Conservation (phyloP, 257 asterid genomes). For the Nicotiana obtusifolia region DNA sequence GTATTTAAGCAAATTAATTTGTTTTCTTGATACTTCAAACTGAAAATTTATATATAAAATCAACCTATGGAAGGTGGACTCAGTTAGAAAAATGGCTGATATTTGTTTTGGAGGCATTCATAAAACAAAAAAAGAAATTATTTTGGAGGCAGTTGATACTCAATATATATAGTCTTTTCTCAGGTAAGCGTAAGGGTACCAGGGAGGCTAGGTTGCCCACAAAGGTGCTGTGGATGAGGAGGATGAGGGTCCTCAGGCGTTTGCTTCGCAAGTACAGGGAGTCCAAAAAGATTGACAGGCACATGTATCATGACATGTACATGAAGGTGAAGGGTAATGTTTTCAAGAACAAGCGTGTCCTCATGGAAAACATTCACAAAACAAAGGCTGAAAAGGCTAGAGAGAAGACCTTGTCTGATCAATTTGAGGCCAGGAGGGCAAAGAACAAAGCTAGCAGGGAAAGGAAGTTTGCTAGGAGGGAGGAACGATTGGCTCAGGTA, state of each 20-base stretch:
- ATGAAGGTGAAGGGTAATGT: constrained; percentile 99
- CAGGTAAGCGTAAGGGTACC: constrained; percentile 98
- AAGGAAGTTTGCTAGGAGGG: constrained; percentile 83
- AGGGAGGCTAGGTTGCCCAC: constrained; percentile 97
- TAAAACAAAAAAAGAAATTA: no score
- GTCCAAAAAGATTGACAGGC: constrained; percentile 87
- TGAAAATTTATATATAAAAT: not conserved
- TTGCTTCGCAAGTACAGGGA: constrained; percentile 91
- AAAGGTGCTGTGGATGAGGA: constrained; percentile 91
- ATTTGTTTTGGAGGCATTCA: not conserved
- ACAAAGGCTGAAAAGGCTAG: constrained; percentile 98
- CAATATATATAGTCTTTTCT: not conserved
- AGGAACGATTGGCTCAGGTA: constrained; percentile 88
- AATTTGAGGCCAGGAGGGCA: constrained; percentile 95
- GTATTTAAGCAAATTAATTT: not conserved
- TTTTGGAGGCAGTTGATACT: not conserved
- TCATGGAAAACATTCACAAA: constrained; percentile 95
- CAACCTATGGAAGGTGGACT: not conserved
- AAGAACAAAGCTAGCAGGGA: constrained; percentile 98
- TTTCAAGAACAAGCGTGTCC: constrained; percentile 88
- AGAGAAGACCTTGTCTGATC: constrained; percentile 87
- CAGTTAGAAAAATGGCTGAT: not conserved
- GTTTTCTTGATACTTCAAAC: not conserved
- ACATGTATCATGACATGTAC: constrained; percentile 98
- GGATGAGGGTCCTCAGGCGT: constrained; percentile 88